These are phyloP conservation scores for Candida germanica DNA, from an alignment of 805 yeast genomes.

Conservation along the genomic window DNA sequence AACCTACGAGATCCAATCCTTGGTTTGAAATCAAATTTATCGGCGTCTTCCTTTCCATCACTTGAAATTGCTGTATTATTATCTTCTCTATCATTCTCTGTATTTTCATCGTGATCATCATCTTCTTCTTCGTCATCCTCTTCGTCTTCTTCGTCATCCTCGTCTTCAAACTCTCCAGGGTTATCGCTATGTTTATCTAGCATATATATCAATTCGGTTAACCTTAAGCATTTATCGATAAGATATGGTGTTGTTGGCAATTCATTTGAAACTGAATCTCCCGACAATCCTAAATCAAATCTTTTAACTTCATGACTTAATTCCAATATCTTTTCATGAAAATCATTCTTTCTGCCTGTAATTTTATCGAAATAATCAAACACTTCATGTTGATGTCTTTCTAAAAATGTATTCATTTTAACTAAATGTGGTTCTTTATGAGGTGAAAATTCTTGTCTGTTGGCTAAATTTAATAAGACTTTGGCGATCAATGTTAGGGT, in stretches of 20 bases:
- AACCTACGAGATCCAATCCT: background rate
- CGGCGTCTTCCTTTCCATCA: conserved; percentile 2
- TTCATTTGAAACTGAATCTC: conserved; percentile 48
- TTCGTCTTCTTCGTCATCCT: conserved; percentile 4
- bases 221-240: conserved; percentile 61
- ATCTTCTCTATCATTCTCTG: conserved; percentile 1
- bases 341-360: conserved; percentile 67
- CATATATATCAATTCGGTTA: conserved; percentile 55
- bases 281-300: conserved; percentile 55
- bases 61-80: conserved; percentile 5
- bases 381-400: conserved; percentile 54
- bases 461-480: conserved; percentile 73
- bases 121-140: conserved; percentile 5
- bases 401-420: conserved; percentile 66
- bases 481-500: conserved; percentile 82
- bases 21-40: conserved; percentile 3
- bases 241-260: conserved; percentile 67
- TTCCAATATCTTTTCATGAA: conserved; percentile 54
- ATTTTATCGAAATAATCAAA: conserved; percentile 68
- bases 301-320: conserved; percentile 55
- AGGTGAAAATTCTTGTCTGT: conserved; percentile 65
- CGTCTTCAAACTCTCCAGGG: conserved; percentile 3
- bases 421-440: conserved; percentile 81
- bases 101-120: conserved; percentile 5
- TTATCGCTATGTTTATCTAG: conserved; percentile 23